These are phyloP conservation scores for Chalciporus sphaerocephalus DNA, from an alignment of 768 basidiomycete genomes.

Conservation along the genomic window DNA sequence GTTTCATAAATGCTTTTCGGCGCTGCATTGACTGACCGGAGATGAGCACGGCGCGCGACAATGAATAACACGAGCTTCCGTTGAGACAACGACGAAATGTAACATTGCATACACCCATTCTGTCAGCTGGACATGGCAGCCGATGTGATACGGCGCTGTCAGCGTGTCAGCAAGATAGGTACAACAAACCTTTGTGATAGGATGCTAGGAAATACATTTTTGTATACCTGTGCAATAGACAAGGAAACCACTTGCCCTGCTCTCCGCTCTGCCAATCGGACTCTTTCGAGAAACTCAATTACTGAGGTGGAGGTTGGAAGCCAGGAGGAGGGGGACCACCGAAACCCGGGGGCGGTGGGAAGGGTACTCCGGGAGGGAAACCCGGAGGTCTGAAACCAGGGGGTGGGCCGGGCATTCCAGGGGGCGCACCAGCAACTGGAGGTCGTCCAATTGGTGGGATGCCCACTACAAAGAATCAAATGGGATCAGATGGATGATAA, in stretches of 20 bases:
- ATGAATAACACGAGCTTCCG: conserved; percentile 18
- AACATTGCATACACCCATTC: conserved; percentile 21
- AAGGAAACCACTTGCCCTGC: conserved; percentile 24
- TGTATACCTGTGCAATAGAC: conserved; percentile 20
- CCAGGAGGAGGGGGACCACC: conserved; percentile 81
- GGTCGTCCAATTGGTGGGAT: conserved; percentile 60
- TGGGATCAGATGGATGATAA: conserved; percentile 11
- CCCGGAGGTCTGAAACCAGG: conserved; percentile 83
- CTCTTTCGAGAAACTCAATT: conserved; percentile 12
- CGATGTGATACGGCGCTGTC: conserved; percentile 20
- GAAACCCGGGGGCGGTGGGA: conserved; percentile 79
- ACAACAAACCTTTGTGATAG: conserved; percentile 27
- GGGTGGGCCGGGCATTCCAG: conserved; percentile 83
- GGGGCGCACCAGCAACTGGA: conserved; percentile 56
- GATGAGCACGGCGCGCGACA: conserved; percentile 19
- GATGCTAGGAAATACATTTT: conserved; percentile 24
- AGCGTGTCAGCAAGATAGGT: conserved; percentile 23
- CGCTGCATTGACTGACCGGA: conserved; percentile 21
- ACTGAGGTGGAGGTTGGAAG: conserved; percentile 49
- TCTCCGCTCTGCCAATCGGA: conserved; percentile 19
- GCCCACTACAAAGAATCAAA: conserved; percentile 42
- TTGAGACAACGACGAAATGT: conserved; percentile 8
- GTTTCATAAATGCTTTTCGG: conserved; percentile 26
- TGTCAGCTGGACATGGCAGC: conserved; percentile 19
- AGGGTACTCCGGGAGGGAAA: conserved; percentile 77